Evolutionary conservation across 78 protist genomes (phyloP), one percentile per base, ranked within the genome.

Genomic region (Cavenderia fasciculata): DNA sequence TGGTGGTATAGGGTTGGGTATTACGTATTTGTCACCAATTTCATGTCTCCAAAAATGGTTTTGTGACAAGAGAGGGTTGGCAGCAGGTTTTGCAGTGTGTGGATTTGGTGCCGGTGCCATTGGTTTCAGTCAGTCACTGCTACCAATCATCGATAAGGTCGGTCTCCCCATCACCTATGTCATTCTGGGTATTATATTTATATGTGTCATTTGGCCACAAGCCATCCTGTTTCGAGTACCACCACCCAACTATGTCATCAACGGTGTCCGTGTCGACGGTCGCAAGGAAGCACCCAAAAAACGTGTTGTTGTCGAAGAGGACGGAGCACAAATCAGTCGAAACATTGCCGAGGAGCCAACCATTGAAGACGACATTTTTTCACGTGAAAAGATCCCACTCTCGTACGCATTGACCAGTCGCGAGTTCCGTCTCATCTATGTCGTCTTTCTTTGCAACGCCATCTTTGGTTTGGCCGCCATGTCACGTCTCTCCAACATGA

Each of bases 11-110:
- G 95, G 95, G 4, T 19, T 89, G 1, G 89, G 94, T 78, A 34
- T 73, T 12, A 41, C 77, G 12, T 94, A 94, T 57, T 8, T 94
- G 11, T 38, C 85, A 62, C 96, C 96, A 40, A 95, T 94, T 21
- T 82, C 94, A 6, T 18, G 96, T 16, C 54, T 94, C 31, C 70
- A 74, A 31, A 94, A 94, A 71, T 94, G 95, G 95, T 94, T 94
- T 51, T 92, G 95, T 14, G 85, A 70, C 59, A n/a, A 63, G 29
- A 38, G 56, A 51, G 96, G 96, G 2, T 23, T 94, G 7, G 85
- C 76, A 16, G 25, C 92, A 18, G 96, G 96, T 38, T n/a, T 94
- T 38, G 93, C 96, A 27, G 94, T 94, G 27, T 51, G 68, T 46
- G 96, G 96, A 27, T 73, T 94, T 82, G 93, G 96, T 40, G 77